A percentile compares a stretch with the other conserved stretches of the same genome.
Evolutionary conservation across 495 filamentous ascomycete species (phyloP).

Genomic region (Talaromyces stipitatus): DNA sequence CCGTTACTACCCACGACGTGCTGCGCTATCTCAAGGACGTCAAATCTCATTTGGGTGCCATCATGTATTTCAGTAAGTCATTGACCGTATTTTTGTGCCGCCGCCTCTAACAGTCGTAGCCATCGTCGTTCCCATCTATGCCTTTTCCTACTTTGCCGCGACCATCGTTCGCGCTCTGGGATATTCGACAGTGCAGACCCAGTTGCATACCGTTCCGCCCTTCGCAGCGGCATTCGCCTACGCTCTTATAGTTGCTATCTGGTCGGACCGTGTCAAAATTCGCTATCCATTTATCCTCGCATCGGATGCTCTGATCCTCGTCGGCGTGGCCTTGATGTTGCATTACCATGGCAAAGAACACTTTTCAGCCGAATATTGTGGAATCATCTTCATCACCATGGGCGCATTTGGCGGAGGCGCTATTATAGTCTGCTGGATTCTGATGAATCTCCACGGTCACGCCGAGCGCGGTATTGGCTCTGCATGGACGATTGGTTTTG

Average conservation of each 20-base stretch:
- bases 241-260: slow-evolving; percentile 53
- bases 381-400: slow-evolving; percentile 61
- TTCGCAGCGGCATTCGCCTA: slow-evolving; percentile 61
- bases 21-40: slow-evolving; percentile 53
- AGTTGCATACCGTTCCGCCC: slow-evolving; percentile 72
- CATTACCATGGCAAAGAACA: slow-evolving; percentile 20
- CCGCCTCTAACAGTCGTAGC: neutral
- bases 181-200: slow-evolving; percentile 55
- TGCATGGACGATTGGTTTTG: slow-evolving; percentile 20
- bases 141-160: slow-evolving; percentile 68
- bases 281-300: slow-evolving; percentile 53
- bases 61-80: slow-evolving; percentile 34
- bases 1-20: slow-evolving; percentile 50
- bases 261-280: slow-evolving; percentile 54
- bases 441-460: slow-evolving; percentile 24
- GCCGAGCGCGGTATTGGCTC: slow-evolving; percentile 21
- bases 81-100: neutral
- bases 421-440: slow-evolving; percentile 24
- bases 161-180: slow-evolving; percentile 69
- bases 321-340: slow-evolving; percentile 59
- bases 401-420: slow-evolving; percentile 26
- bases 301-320: slow-evolving; percentile 50
- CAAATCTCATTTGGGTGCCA: slow-evolving; percentile 62
- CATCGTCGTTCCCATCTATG: slow-evolving; percentile 38
- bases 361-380: slow-evolving; percentile 58